A percentile compares a stretch with the other conserved stretches of the same genome.
phyloP scores from a whole-genome alignment of 129 eudicot species.

The Escallonia rubra region DNA sequence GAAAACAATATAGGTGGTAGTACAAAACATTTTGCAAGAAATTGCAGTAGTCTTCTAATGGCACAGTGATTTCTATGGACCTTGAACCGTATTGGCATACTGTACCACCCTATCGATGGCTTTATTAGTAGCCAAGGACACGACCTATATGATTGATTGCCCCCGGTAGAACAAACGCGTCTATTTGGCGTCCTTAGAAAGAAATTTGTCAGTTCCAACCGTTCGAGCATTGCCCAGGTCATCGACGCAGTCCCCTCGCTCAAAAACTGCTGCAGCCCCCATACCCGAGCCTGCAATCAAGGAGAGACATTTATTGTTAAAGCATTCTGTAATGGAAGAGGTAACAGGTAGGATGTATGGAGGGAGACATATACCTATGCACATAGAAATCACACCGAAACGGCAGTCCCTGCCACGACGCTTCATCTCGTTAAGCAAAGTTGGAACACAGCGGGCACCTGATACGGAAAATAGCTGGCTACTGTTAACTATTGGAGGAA shows the following conservation, averaged over 20 bases:
- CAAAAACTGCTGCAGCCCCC: slow-evolving; percentile 85
- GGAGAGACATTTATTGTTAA: background rate
- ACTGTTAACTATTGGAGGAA: too few relatives aligned
- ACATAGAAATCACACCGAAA: slow-evolving; percentile 71
- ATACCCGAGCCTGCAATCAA: slow-evolving; percentile 55
- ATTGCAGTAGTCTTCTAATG: too few relatives aligned
- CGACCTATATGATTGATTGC: background rate
- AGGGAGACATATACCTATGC: slow-evolving; percentile 49
- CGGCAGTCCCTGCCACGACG: slow-evolving; percentile 62
- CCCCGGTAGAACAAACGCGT: background rate
- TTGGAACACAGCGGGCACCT: slow-evolving; percentile 83
- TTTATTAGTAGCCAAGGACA: background rate
- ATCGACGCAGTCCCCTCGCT: slow-evolving; percentile 45
- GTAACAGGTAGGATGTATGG: background rate
- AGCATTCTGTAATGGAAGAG: background rate
- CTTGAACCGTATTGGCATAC: too few relatives aligned
- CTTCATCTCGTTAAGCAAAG: slow-evolving; percentile 71
- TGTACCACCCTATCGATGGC: background rate
- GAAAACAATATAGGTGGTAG: too few relatives aligned
- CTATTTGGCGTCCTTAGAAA: slow-evolving; percentile 2
- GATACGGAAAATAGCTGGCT: slow-evolving; percentile 3
- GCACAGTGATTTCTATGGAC: too few relatives aligned
- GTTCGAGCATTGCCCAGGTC: slow-evolving; percentile 8
- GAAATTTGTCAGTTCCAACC: background rate
- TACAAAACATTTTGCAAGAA: too few relatives aligned